A percentile compares a stretch with the other conserved stretches of the same genome.
Evolutionary conservation across 1,139 yeast species (phyloP).

Genomic region (Meyerozyma carpophila): DNA sequence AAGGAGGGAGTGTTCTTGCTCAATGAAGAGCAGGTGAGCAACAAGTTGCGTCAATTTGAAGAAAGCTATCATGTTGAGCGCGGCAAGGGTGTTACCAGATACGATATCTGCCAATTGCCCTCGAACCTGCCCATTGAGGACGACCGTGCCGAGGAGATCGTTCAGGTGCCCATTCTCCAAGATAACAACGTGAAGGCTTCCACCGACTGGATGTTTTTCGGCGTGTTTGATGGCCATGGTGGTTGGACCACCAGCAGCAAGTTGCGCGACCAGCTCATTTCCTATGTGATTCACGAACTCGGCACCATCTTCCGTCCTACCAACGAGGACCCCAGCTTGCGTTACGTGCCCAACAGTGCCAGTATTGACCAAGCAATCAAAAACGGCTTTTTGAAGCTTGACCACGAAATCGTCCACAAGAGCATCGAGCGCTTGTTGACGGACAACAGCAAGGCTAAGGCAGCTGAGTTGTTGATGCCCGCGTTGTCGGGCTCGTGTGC

Average conservation of each 20-base stretch:
- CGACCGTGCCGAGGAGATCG: conserved; percentile 80
- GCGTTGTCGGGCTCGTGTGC: conserved; percentile 97
- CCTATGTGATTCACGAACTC: conserved; percentile 71
- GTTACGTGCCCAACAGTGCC: conserved; percentile 59
- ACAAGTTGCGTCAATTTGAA: conserved; percentile 64
- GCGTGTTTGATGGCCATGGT: conserved; percentile 94
- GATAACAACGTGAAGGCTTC: conserved; percentile 47
- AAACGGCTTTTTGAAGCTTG: conserved; percentile 76
- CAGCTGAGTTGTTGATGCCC: conserved; percentile 77
- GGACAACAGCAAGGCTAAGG: conserved; percentile 54
- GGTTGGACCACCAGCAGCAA: conserved; percentile 92
- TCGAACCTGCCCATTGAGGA: conserved; percentile 95
- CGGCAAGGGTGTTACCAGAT: conserved; percentile 87
- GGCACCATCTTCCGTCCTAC: conserved; percentile 61
- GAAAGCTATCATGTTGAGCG: conserved; percentile 78
- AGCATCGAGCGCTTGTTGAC: conserved; percentile 66
- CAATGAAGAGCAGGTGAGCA: conserved; percentile 70
- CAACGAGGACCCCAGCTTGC: conserved; percentile 39
- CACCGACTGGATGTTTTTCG: conserved; percentile 93
- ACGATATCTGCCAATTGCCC: conserved; percentile 85
- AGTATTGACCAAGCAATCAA: conserved; percentile 75
- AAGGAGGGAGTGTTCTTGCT: conserved; percentile 45
- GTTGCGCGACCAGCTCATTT: conserved; percentile 72
- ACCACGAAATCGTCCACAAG: conserved; percentile 78
- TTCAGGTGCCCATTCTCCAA: conserved; percentile 69